These are phyloP conservation scores for Colletotrichum incanum DNA, from an alignment of 2,329 filamentous ascomycete species.

Conservation along the genomic window DNA sequence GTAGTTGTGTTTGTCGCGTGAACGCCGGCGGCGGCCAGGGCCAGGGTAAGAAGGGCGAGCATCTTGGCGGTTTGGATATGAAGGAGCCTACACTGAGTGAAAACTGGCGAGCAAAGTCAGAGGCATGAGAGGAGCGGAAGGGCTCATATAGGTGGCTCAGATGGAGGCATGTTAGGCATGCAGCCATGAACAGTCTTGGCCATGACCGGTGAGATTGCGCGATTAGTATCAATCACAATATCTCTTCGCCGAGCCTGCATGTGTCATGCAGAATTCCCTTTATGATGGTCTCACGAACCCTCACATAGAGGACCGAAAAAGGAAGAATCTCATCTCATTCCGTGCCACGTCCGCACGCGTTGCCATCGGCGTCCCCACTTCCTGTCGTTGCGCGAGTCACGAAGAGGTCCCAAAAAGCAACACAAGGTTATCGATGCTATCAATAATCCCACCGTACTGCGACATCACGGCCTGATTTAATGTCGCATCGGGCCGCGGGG, in stretches of 20 bases:
- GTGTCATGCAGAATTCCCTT: constrained; percentile 15
- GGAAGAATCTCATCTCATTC: constrained; percentile 27
- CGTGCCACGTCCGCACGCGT: constrained; percentile 20
- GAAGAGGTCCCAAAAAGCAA: neutral
- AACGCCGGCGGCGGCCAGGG: constrained; percentile 29
- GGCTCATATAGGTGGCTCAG: constrained; percentile 19
- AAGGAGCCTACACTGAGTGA: constrained; percentile 3
- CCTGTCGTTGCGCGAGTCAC: constrained; percentile 34
- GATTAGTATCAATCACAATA: constrained; percentile 7
- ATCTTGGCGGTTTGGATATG: constrained; percentile 12
- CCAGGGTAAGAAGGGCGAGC: constrained; percentile 33
- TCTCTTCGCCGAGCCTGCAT: constrained; percentile 22
- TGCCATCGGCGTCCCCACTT: constrained; percentile 1
- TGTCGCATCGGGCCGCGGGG: constrained; percentile 37
- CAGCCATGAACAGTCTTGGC: neutral
- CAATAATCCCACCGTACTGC: constrained; percentile 24
- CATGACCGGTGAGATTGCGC: constrained; percentile 4
- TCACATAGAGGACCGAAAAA: constrained; percentile 1
- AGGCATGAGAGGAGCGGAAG: neutral
- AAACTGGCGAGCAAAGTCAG: neutral
- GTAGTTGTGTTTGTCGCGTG: constrained; percentile 37
- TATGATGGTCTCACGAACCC: constrained; percentile 13
- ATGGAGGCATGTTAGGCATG: constrained; percentile 1
- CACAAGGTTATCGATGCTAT: constrained; percentile 31
- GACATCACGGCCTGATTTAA: constrained; percentile 23